Conservation (phyloP, 2,329 filamentous ascomycete species). For the Claviceps sp. region DNA sequence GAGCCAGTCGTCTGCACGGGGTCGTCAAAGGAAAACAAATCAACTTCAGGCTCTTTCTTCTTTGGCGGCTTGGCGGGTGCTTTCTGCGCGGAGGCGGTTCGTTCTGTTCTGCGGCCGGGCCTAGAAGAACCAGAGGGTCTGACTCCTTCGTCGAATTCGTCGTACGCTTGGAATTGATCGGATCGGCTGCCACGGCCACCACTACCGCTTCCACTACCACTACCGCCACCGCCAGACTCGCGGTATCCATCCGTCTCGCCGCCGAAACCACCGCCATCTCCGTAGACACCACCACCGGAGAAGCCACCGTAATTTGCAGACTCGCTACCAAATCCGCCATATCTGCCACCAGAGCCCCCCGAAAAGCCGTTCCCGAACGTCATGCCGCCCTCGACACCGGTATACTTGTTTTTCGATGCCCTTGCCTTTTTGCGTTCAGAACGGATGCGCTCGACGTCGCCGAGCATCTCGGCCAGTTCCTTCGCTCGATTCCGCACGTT, state of each 20-base stretch:
- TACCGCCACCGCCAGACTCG: constrained; percentile 84
- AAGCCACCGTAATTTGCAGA: constrained; percentile 58
- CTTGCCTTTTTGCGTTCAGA: constrained; percentile 80
- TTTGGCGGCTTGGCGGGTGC: constrained; percentile 52
- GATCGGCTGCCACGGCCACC: constrained; percentile 45
- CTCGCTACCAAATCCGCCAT: constrained; percentile 87
- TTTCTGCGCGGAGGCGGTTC: constrained; percentile 21
- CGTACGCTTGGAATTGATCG: constrained; percentile 90
- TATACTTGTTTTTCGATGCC: constrained; percentile 84
- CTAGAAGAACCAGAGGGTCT: constrained; percentile 33
- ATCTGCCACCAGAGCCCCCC: constrained; percentile 40
- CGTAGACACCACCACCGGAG: constrained; percentile 66
- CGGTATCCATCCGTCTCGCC: constrained; percentile 64
- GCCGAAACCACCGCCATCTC: constrained; percentile 80
- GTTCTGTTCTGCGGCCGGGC: constrained; percentile 21
- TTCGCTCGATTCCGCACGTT: constrained; percentile 96
- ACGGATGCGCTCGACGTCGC: constrained; percentile 81
- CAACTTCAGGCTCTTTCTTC: constrained; percentile 76
- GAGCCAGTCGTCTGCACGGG: constrained; percentile 38
- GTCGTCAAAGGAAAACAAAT: constrained; percentile 89
- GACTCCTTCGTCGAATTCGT: constrained; percentile 78
- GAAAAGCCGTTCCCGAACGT: constrained; percentile 43
- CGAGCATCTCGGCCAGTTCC: constrained; percentile 83
- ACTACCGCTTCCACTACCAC: constrained; percentile 32
- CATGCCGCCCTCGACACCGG: constrained; percentile 76